Evolutionary conservation across 768 basidiomycete genomes (phyloP).

Genomic region (Boletus reticulatus): DNA sequence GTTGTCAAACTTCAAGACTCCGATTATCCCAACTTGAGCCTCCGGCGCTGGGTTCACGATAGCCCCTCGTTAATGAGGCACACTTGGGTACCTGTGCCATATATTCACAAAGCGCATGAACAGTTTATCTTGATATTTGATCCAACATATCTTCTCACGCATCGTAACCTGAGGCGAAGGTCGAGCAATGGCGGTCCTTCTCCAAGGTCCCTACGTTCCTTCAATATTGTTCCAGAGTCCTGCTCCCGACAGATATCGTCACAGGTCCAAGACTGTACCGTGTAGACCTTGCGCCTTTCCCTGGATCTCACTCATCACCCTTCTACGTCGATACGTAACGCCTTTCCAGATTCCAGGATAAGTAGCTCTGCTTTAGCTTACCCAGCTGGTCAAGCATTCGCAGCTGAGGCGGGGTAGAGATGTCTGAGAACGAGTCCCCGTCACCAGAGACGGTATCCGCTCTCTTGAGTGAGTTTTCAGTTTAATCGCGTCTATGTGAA

Average conservation of each 20-base stretch:
- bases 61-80: too few relatives aligned
- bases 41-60: neutral
- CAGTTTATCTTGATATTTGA: neutral
- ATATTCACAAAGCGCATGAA: neutral
- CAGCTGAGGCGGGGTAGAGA: neutral
- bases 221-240: too few relatives aligned
- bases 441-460: conserved; percentile 15
- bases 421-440: neutral
- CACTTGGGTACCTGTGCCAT: neutral
- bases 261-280: too few relatives aligned
- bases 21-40: too few relatives aligned
- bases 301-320: conserved; percentile 2
- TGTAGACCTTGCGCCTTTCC: neutral
- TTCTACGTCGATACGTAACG: neutral
- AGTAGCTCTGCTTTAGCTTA: neutral
- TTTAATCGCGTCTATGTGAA: neutral
- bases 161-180: neutral
- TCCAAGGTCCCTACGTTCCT: too few relatives aligned
- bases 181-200: neutral
- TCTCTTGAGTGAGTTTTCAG: conserved; percentile 16
- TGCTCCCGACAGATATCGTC: too few relatives aligned
- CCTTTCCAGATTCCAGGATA: neutral
- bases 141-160: neutral
- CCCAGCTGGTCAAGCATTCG: neutral
- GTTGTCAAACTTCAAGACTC: too few relatives aligned